Percentiles rank a stretch among this genome's conserved stretches.
phyloP scores from a whole-genome alignment of 495 filamentous ascomycete genomes.

The Tuber melanosporum region DNA sequence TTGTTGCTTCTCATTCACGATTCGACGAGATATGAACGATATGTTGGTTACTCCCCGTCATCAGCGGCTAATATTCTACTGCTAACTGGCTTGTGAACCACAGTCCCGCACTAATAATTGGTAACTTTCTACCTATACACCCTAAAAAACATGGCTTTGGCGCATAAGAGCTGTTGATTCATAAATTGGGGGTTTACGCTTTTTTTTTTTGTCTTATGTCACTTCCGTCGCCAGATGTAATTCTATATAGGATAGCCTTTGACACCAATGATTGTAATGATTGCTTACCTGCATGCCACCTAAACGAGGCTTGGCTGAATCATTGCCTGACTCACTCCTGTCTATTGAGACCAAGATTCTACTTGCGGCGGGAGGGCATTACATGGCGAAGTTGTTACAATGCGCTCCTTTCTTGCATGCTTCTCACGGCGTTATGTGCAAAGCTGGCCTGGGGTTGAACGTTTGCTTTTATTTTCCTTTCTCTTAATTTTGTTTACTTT shows the following conservation, averaged over 20 bases:
- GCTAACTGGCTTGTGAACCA: conserved; percentile 16
- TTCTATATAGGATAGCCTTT: conserved; percentile 30
- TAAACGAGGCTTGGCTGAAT: conserved; percentile 22
- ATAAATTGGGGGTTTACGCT: conserved; percentile 15
- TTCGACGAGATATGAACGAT: conserved; percentile 86
- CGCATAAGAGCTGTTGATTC: conserved; percentile 21
- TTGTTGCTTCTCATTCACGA: conserved; percentile 97
- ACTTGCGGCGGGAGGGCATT: conserved; percentile 22
- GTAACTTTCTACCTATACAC: conserved; percentile 82
- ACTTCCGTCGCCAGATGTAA: conserved; percentile 36
- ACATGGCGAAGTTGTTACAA: conserved; percentile 30
- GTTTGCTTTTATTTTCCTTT: conserved; percentile 27
- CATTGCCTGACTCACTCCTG: conserved; percentile 31
- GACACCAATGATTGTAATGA: conserved; percentile 29
- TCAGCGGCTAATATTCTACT: conserved; percentile 4
- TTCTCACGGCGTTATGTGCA: conserved; percentile 37
- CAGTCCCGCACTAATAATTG: conserved; percentile 88
- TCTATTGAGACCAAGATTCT: conserved; percentile 31
- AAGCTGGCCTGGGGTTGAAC: conserved; percentile 36
- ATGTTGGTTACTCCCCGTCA: conserved; percentile 60
- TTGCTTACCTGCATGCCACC: conserved; percentile 18
- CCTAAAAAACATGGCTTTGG: conserved; percentile 41
- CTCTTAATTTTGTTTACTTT: conserved; percentile 29
- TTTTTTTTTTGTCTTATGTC: conserved; percentile 34
- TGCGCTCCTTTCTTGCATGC: conserved; percentile 32